Conservation (phyloP, 164 flowering plant species). For the Chloranthus sessilifolius region DNA sequence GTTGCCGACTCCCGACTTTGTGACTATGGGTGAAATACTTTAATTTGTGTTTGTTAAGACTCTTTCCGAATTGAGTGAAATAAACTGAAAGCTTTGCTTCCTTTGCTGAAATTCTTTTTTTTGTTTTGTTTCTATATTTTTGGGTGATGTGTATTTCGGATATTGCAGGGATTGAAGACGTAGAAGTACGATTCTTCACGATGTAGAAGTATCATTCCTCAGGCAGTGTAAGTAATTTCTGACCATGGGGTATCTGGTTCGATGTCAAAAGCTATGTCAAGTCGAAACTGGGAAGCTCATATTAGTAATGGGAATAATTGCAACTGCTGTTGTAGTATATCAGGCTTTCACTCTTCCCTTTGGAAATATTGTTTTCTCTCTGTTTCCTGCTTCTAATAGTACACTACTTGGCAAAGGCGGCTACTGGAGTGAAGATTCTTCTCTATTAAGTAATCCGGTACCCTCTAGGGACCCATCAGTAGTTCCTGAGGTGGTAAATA, state of each 20-base stretch:
- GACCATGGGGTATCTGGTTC: not conserved
- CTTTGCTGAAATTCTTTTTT: too few species aligned
- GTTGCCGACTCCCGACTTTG: too few species aligned
- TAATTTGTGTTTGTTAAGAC: too few species aligned
- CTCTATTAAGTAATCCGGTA: slow-evolving; percentile 3
- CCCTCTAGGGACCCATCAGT: not conserved
- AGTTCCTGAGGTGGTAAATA: slow-evolving; percentile 1
- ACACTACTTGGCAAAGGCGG: slow-evolving; percentile 2
- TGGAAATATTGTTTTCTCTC: slow-evolving; percentile 5
- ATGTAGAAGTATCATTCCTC: too few species aligned
- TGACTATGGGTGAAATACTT: too few species aligned
- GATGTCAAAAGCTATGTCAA: slow-evolving; percentile 11
- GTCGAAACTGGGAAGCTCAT: slow-evolving; percentile 22
- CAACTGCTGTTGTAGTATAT: slow-evolving; percentile 15
- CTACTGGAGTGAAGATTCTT: slow-evolving; percentile 2
- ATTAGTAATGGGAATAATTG: slow-evolving; percentile 17
- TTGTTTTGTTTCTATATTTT: too few species aligned
- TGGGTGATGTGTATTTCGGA: not conserved
- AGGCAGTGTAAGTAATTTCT: too few species aligned
- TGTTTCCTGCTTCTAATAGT: slow-evolving; percentile 11
- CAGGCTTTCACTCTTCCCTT: slow-evolving; percentile 22
- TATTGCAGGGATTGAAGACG: not conserved
- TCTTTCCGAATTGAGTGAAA: too few species aligned
- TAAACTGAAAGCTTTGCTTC: too few species aligned
- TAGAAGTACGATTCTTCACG: not conserved